phyloP scores from a whole-genome alignment of 192 early-diverging fungal species.

The Oehlia diaphana region DNA sequence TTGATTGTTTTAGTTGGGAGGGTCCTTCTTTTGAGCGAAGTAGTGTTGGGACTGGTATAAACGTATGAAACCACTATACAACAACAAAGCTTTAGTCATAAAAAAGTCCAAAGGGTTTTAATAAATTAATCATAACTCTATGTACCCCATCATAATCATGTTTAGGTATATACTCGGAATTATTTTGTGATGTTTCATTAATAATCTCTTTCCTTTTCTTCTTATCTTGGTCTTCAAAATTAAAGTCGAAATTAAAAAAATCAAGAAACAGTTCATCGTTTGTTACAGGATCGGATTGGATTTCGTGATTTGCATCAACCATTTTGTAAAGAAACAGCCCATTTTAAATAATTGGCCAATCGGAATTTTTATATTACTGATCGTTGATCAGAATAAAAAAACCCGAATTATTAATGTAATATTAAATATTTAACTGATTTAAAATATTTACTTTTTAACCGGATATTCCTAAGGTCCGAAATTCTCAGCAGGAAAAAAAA shows the following conservation, averaged over 20 bases:
- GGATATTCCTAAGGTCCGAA: too few relatives aligned
- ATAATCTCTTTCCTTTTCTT: not conserved
- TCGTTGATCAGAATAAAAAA: too few relatives aligned
- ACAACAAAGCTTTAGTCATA: not conserved
- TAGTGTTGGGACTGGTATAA: not conserved
- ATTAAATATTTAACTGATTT: too few relatives aligned
- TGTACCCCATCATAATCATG: not conserved
- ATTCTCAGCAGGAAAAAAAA: too few relatives aligned
- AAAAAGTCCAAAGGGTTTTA: not conserved
- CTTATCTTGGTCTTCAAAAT: not conserved
- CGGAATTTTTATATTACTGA: too few relatives aligned
- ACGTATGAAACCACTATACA: not conserved
- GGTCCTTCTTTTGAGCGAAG: not conserved
- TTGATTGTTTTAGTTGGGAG: constrained; percentile 2
- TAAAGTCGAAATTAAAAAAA: not conserved
- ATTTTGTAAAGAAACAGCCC: not conserved
- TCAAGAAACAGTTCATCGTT: not conserved
- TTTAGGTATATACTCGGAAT: not conserved
- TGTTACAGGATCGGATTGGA: too few relatives aligned
- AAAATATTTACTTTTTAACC: too few relatives aligned
- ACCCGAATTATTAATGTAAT: too few relatives aligned
- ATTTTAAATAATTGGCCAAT: too few relatives aligned
- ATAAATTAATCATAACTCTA: not conserved
- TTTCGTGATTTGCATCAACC: not conserved
- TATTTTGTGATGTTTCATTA: not conserved